phyloP scores from a whole-genome alignment of 1,284 basidiomycete genomes.

The Peniophora sp. region DNA sequence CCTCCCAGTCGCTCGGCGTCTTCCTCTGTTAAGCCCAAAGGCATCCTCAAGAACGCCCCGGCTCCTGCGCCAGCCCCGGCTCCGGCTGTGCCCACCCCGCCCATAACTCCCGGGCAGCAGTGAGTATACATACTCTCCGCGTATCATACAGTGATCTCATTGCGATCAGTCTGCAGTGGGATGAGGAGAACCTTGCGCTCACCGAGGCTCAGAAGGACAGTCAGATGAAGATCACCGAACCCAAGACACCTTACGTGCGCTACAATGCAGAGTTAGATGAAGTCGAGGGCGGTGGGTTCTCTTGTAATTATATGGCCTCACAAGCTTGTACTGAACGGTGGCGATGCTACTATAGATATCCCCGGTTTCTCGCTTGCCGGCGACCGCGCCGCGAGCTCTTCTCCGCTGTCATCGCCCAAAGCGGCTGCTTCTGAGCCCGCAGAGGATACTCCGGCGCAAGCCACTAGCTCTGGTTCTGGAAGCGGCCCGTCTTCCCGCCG shows the following conservation, averaged over 20 bases:
- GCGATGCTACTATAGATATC: neutral
- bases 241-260: slow-evolving; percentile 92
- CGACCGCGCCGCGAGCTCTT: neutral
- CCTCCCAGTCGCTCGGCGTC: slow-evolving; percentile 49
- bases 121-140: slow-evolving; percentile 23
- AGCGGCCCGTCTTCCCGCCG: slow-evolving; percentile 72
- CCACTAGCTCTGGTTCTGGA: slow-evolving; percentile 31
- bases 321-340: no score
- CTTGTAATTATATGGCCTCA: neutral
- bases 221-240: slow-evolving; percentile 94
- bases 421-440: slow-evolving; percentile 10
- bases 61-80: slow-evolving; percentile 24
- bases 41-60: slow-evolving; percentile 77
- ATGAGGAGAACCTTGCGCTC: slow-evolving; percentile 84
- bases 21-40: slow-evolving; percentile 57
- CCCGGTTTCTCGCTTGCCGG: neutral
- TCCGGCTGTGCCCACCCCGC: slow-evolving; percentile 15
- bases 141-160: neutral
- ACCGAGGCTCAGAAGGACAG: slow-evolving; percentile 91
- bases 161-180: slow-evolving; percentile 70
- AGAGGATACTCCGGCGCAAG: slow-evolving; percentile 15
- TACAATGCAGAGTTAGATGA: slow-evolving; percentile 84
- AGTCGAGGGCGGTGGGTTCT: slow-evolving; percentile 62
- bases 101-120: slow-evolving; percentile 33
- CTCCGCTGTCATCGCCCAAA: slow-evolving; percentile 14